Base-by-base conservation (phyloP, 192 early-diverging fungal species). In the Podila epicladia region DNA sequence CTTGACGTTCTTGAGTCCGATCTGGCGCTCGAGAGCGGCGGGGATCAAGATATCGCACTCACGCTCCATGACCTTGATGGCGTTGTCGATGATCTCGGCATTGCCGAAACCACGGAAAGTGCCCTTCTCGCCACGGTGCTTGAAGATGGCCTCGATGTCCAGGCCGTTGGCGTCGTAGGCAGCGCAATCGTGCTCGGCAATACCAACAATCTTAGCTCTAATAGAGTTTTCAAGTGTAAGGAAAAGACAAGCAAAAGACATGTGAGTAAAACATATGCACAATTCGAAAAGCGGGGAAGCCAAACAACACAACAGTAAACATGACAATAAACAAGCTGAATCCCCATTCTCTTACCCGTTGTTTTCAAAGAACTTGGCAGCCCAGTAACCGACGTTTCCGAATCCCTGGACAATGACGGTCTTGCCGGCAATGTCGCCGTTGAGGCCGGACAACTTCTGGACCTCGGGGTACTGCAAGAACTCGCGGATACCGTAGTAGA, bases 371-470 rank as follows among this genome's bases (percentile, higher is more conserved):
- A 94, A 95, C 75, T 93, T 93, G 58, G 92, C 90, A 28, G 92
- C 92, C 85, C 90, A 94, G 85, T 92, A 93, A 49, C 94, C 94
- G 65, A 95, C 94, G 66, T 95, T 95, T 70, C 94, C 94, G 59
- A 95, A 94, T 55, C 94, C 94, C 86, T 95, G 94, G 61, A 95
- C 90, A 70, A 94, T 84, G 41, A 95, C 91, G 22, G 75, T 86
- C 62, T 69, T 82, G 71, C 84, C 94, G 29, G 86, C 71, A 55
- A 95, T 83, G 17, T 85, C 82, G 53, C 88, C 92, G 45, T 65
- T 82, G 58, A 93, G 85, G 17, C 89, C 87, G 29, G 91, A 91
- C 72, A 86, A 82, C 80, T 91, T 78, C 72, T 94, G 94, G 45
- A 95, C 89, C 73, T 94, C 93, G n/a, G 91, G 91, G 80, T 88